These are phyloP conservation scores for Globisporangium paddicum DNA, from an alignment of 352 stramenopile species.

Conservation along the genomic window DNA sequence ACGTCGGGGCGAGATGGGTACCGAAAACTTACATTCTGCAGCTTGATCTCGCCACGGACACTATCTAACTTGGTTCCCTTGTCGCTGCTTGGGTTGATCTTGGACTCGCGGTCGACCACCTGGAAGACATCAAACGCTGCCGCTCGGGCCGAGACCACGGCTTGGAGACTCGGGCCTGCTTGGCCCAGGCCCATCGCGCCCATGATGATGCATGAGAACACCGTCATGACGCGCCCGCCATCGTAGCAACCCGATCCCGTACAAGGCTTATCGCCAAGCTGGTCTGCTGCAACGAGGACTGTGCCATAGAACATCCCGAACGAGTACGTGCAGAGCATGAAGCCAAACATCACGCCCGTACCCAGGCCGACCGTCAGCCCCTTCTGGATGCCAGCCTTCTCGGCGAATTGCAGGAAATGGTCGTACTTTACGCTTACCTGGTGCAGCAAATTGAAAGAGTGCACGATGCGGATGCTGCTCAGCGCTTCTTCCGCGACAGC, in stretches of 20 bases:
- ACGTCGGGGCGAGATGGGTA: conserved; percentile 33
- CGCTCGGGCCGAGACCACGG: conserved; percentile 24
- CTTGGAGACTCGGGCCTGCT: conserved; percentile 32
- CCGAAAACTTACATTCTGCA: conserved; percentile 44
- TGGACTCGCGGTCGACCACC: conserved; percentile 39
- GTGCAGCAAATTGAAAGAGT: conserved; percentile 46
- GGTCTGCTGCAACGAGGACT: conserved; percentile 19
- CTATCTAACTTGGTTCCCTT: conserved; percentile 21
- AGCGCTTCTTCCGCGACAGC: neutral
- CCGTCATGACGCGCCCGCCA: conserved; percentile 32
- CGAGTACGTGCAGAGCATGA: conserved; percentile 39
- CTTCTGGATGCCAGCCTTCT: conserved; percentile 34
- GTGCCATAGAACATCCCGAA: conserved; percentile 52
- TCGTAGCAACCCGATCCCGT: conserved; percentile 28
- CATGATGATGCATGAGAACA: conserved; percentile 42
- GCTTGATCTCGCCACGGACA: conserved; percentile 18
- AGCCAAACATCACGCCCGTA: conserved; percentile 33
- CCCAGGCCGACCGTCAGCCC: conserved; percentile 29
- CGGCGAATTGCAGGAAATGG: conserved; percentile 17
- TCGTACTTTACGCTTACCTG: conserved; percentile 38
- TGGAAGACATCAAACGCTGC: conserved; percentile 46
- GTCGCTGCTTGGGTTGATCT: conserved; percentile 35
- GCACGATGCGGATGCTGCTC: conserved; percentile 29
- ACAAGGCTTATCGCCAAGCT: conserved; percentile 24
- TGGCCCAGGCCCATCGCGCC: conserved; percentile 36